Evolutionary conservation across 148 eudicot species (phyloP), one percentile per base, ranked within the genome.

Genomic region (Rheum nobile): DNA sequence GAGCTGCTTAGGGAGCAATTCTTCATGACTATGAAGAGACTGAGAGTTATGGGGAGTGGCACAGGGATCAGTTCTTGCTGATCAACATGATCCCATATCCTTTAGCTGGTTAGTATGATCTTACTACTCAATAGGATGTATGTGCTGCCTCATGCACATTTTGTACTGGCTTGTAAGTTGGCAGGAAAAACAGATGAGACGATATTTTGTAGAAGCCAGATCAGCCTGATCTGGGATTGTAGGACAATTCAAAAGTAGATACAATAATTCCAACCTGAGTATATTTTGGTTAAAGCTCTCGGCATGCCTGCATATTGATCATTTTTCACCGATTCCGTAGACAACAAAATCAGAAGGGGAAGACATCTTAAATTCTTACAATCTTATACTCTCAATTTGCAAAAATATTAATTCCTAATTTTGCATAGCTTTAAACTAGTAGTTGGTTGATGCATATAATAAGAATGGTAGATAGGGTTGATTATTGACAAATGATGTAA

Each of bases 11-110:
- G 48, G 48, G 47, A n/a, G 24, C 4, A 28, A 17, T 44, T 73
- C 61, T 52, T 47, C 41, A 46, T 73, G 41, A 73, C 52, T 47
- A 46, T 47, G 75, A 26, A 73, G 75, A 11, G 74, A 43, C 24
- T 26, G 74, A 8, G 74, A 41, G 77, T 13, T 55, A 46, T 21
- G 41, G 68, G 67, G 72, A 67, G 19, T 29, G 77, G 72, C 77
- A 8, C 32, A 65, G 77, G 52, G 61, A 65, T 67, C 72, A 75
- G 21, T 10, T n/a, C 42, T 65, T 61, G 52, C 8, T 59, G 77
- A 75, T 75, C 43, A 57, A 11, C 67, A 26, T 32, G 69, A 32
- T 63, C 69, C 67, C 69, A 55, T 74, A 71, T 42, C 54, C 52
- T 26, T 12, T 24, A 8, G 31, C 34, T 38, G 32, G 16, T 22